A percentile compares a stretch with the other conserved stretches of the same genome.
Conservation (phyloP, 2,329 filamentous ascomycete species). For the Alternaria viburni region DNA sequence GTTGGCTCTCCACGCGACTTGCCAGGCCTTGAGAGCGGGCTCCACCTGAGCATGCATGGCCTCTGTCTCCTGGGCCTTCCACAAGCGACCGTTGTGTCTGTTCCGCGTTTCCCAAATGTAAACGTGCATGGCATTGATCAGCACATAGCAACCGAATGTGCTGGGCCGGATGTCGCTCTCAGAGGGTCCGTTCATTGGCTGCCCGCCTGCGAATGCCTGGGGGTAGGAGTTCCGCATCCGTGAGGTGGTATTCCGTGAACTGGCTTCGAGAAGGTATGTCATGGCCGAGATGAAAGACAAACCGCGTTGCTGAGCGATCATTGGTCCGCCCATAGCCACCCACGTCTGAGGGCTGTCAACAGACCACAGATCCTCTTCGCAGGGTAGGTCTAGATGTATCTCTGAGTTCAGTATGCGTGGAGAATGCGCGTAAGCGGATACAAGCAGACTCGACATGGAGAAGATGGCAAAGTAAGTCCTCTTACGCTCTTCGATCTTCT, state of each 20-base stretch:
- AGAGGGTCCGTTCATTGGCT: conserved; percentile 57
- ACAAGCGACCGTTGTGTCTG: conserved; percentile 83
- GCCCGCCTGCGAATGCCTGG: conserved; percentile 57
- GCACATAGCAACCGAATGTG: conserved; percentile 86
- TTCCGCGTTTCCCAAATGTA: conserved; percentile 98
- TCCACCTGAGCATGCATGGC: conserved; percentile 96
- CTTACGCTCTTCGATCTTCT: conserved; percentile 85
- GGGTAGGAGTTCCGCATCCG: conserved; percentile 47
- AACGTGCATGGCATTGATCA: conserved; percentile 95
- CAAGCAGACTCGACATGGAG: conserved; percentile 85
- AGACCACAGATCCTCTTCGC: conserved; percentile 88
- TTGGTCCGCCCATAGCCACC: conserved; percentile 74
- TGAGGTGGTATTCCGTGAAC: conserved; percentile 63
- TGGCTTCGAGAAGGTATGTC: conserved; percentile 79
- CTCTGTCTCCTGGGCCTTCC: conserved; percentile 91
- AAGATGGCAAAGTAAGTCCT: conserved; percentile 92
- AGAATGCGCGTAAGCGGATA: conserved; percentile 90
- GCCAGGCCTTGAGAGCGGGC: conserved; percentile 92
- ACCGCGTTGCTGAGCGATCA: conserved; percentile 71
- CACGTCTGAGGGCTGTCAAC: conserved; percentile 85
- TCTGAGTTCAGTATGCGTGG: conserved; percentile 94
- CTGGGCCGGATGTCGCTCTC: conserved; percentile 77
- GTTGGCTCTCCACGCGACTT: conserved; percentile 87
- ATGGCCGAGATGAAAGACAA: conserved; percentile 83
- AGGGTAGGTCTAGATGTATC: conserved; percentile 85